Evolutionary conservation across 805 yeast species (phyloP), one percentile per base, ranked within the genome.

Genomic region (Metschnikowia orientalis): DNA sequence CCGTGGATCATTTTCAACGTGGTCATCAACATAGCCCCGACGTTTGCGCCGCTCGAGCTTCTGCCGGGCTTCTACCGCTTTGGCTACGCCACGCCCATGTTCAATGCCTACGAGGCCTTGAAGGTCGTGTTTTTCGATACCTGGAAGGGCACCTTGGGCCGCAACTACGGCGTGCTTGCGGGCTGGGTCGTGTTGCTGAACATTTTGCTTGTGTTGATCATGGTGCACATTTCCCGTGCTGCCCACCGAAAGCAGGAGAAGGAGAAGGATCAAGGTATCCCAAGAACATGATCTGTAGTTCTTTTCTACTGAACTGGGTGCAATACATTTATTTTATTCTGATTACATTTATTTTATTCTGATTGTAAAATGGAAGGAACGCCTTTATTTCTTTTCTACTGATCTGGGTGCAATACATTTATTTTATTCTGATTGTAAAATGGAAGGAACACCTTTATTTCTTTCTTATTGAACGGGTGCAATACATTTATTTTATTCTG

Each of bases 1-100:
- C 56, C 58, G 2, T 59, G 59, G 58, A 52, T 59, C 37, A 52
- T 61, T 30, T 44, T 54, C 37, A 42, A 39, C 32, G 42, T 61
- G 30, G 58, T 61, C 9, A 23, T 50, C 25, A 60, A 59, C 28
- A 48, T 61, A 4, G 38, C 61, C 5, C 51, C 61, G 5, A 50
- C 63, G 5, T 57, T 58, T 40, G 56, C 62, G 2, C 65, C 69
- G 2, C 41, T 61, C 22, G 59, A 44, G 4, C 45, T 63, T 21
- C 36, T 44, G 16, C 63, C 69, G 0, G 45, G 47, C 7, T 52
- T 62, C 26, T 59, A 47, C 37, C 47, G 57, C 26, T 60, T 51
- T 35, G 68, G 67, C 1, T 61, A 62, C 40, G 63, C 61, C 8
- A 36, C 59, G 42, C 67, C 66, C 3, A 57, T 61, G 61, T 51